These are phyloP conservation scores for Catharanthus roseus DNA, from an alignment of 257 asterid species.

Conservation along the genomic window DNA sequence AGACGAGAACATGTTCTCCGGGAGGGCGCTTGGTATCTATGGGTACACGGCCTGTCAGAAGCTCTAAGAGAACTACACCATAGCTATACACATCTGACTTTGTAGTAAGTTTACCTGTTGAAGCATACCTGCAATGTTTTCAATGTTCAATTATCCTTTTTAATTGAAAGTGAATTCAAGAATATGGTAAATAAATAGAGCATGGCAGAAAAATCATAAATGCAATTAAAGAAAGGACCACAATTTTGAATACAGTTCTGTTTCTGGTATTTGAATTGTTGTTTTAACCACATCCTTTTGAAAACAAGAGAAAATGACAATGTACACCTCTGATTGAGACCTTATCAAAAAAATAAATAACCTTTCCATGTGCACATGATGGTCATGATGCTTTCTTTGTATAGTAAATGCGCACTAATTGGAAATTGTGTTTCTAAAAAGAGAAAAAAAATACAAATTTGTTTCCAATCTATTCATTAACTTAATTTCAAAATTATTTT, in stretches of 20 bases:
- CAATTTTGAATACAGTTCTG: conserved; percentile 5
- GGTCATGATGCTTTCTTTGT: too few species aligned
- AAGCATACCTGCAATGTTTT: conserved; percentile 54
- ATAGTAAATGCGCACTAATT: conserved; percentile 8
- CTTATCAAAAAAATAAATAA: too few species aligned
- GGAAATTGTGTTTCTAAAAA: conserved; percentile 7
- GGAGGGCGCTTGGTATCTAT: conserved; percentile 58
- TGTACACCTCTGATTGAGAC: conserved; percentile 23
- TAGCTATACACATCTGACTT: conserved; percentile 83
- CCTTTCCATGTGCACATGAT: conserved; percentile 29
- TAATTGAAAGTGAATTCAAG: neutral
- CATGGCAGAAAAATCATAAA: neutral
- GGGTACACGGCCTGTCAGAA: conserved; percentile 70
- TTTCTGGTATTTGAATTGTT: conserved; percentile 4
- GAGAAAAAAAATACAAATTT: too few species aligned
- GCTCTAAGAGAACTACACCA: conserved; percentile 73
- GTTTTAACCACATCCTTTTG: conserved; percentile 8
- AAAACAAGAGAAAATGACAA: conserved; percentile 26
- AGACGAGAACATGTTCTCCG: conserved; percentile 69
- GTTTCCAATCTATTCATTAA: too few species aligned
- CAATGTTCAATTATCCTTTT: neutral
- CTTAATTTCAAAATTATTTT: too few species aligned
- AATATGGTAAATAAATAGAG: neutral
- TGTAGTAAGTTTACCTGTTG: conserved; percentile 77
- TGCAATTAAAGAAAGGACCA: conserved; percentile 21